Conservation (phyloP, 2,329 filamentous ascomycete species). For the Tolypocladium ophioglossoides region DNA sequence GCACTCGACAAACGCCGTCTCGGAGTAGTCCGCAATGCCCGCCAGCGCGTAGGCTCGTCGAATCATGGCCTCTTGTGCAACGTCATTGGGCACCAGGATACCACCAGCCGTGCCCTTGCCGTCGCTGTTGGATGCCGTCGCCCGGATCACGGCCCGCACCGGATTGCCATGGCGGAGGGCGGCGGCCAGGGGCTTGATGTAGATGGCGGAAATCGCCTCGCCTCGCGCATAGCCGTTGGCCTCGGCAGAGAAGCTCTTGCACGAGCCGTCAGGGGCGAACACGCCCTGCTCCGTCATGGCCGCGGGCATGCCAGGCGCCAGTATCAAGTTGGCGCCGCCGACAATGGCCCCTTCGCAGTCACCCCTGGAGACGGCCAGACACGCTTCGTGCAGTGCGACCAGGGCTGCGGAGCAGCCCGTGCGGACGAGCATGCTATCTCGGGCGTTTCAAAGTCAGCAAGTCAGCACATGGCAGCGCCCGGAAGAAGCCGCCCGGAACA, state of each 20-base stretch:
- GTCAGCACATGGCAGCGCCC: background rate
- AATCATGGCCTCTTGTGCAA: conserved; percentile 19
- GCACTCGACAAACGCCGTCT: conserved; percentile 10
- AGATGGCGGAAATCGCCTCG: background rate
- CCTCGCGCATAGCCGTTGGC: background rate
- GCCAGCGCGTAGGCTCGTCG: conserved; percentile 16
- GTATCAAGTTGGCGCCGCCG: background rate
- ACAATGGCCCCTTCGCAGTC: background rate
- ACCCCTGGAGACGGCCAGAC: background rate
- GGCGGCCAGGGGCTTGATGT: background rate
- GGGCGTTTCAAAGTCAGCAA: too few relatives aligned
- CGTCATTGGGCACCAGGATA: conserved; percentile 25
- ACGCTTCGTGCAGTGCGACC: background rate
- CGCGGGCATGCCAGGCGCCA: background rate
- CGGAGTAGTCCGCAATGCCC: conserved; percentile 3
- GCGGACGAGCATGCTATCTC: background rate
- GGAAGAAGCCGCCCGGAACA: too few relatives aligned
- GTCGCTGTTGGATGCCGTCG: background rate
- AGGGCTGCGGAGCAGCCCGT: background rate
- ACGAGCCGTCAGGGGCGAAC: background rate
- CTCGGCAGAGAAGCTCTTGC: background rate
- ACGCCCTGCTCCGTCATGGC: background rate
- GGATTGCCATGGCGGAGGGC: conserved; percentile 18
- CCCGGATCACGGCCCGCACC: background rate
- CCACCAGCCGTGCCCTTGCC: background rate